phyloP scores from a whole-genome alignment of 192 early-diverging fungal genomes.

The Backusella tarrabulga region DNA sequence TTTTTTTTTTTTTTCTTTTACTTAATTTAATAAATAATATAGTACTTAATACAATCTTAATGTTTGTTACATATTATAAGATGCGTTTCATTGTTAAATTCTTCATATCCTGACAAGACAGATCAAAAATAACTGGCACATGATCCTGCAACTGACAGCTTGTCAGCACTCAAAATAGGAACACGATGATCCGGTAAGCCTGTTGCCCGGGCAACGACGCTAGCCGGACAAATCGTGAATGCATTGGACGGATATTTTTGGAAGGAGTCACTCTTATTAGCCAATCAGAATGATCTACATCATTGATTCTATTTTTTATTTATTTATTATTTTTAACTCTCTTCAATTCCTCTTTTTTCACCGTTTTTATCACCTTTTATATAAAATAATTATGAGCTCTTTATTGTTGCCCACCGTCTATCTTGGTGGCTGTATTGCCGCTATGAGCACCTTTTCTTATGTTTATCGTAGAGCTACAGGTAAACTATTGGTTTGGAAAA shows the following conservation, averaged over 20 bases:
- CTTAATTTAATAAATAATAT: neutral
- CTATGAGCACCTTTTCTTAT: conserved; percentile 40
- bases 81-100: too few species aligned
- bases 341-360: neutral
- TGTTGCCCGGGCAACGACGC: too few species aligned
- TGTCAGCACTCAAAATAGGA: too few species aligned
- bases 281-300: conserved; percentile 4
- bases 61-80: too few species aligned
- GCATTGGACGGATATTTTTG: neutral
- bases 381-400: conserved; percentile 22
- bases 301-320: neutral
- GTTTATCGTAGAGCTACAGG: conserved; percentile 34
- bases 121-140: too few species aligned
- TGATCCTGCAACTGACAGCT: too few species aligned
- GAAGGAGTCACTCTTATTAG: neutral
- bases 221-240: too few species aligned
- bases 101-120: too few species aligned
- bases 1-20: neutral
- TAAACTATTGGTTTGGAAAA: conserved; percentile 2
- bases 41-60: neutral
- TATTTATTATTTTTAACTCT: neutral
- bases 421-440: conserved; percentile 39
- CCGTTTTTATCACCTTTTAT: neutral
- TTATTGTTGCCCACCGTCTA: conserved; percentile 36
- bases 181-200: too few species aligned